Evolutionary conservation across 352 stramenopile species (phyloP).

Genomic region (Phytopythium mirpurense): DNA sequence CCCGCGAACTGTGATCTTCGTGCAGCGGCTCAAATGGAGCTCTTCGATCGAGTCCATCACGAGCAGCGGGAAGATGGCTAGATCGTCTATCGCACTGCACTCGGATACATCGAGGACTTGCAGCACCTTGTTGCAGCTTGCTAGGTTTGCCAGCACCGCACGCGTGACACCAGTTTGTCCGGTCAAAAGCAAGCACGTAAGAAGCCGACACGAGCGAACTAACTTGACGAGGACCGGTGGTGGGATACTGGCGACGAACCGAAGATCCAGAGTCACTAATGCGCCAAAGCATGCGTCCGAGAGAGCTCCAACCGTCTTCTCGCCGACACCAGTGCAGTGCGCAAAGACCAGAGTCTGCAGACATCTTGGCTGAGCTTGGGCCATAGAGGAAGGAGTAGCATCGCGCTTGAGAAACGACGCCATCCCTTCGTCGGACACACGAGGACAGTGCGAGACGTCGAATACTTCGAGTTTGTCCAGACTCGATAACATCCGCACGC

Average conservation of each 20-base stretch:
- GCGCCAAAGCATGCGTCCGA: slow-evolving; percentile 21
- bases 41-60: slow-evolving; percentile 54
- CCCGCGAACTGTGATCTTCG: slow-evolving; percentile 23
- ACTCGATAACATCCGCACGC: slow-evolving; percentile 37
- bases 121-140: slow-evolving; percentile 49
- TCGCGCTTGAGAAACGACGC: slow-evolving; percentile 39
- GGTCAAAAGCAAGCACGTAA: slow-evolving; percentile 28
- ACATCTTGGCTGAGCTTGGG: slow-evolving; percentile 14
- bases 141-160: slow-evolving; percentile 38
- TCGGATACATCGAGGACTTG: slow-evolving; percentile 49
- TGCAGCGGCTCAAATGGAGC: slow-evolving; percentile 37
- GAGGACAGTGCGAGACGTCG: slow-evolving; percentile 39
- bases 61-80: slow-evolving; percentile 53
- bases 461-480: slow-evolving; percentile 47
- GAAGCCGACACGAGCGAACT: slow-evolving; percentile 21
- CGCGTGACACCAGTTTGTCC: slow-evolving; percentile 37
- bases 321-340: slow-evolving; percentile 21
- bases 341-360: slow-evolving; percentile 21
- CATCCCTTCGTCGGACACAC: slow-evolving; percentile 40
- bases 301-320: slow-evolving; percentile 28
- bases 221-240: slow-evolving; percentile 27
- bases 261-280: slow-evolving; percentile 31
- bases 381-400: background rate
- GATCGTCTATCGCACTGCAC: slow-evolving; percentile 45
- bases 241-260: slow-evolving; percentile 18